These are phyloP conservation scores for Cryphonectria carpinicola DNA, from an alignment of 2,329 filamentous ascomycete species.

Conservation along the genomic window DNA sequence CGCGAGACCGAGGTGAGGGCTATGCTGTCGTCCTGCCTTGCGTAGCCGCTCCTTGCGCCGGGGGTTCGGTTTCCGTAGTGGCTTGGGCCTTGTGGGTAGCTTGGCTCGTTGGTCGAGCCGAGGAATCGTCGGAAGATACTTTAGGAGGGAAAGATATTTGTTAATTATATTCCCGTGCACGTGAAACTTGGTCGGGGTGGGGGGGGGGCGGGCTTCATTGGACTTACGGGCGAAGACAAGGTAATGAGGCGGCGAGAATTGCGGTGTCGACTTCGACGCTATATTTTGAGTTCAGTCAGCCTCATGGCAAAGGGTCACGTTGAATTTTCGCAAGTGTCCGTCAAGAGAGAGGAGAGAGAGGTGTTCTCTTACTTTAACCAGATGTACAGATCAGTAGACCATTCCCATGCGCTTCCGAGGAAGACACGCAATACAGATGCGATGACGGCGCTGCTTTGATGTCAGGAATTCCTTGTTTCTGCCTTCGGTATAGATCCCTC, in stretches of 20 bases:
- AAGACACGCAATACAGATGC: constrained; percentile 13
- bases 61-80: neutral
- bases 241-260: constrained; percentile 9
- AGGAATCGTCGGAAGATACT: constrained; percentile 14
- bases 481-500: neutral
- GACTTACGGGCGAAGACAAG: constrained; percentile 12
- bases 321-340: neutral
- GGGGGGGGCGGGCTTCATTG: neutral
- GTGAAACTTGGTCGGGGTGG: neutral
- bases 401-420: constrained; percentile 2
- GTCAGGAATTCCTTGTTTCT: neutral
- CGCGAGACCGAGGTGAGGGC: constrained; percentile 8
- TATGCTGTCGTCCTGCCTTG: constrained; percentile 10
- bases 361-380: constrained; percentile 7
- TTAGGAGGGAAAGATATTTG: too few relatives aligned
- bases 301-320: neutral
- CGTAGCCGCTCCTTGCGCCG: constrained; percentile 2
- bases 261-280: constrained; percentile 14
- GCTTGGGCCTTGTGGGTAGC: constrained; percentile 6
- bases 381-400: constrained; percentile 9
- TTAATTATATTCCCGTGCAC: neutral
- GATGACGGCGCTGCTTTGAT: neutral
- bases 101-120: constrained; percentile 13
- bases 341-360: neutral
- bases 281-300: neutral